Evolutionary conservation across 345 rosid species (phyloP).

Genomic region (Clarkia xantiana): DNA sequence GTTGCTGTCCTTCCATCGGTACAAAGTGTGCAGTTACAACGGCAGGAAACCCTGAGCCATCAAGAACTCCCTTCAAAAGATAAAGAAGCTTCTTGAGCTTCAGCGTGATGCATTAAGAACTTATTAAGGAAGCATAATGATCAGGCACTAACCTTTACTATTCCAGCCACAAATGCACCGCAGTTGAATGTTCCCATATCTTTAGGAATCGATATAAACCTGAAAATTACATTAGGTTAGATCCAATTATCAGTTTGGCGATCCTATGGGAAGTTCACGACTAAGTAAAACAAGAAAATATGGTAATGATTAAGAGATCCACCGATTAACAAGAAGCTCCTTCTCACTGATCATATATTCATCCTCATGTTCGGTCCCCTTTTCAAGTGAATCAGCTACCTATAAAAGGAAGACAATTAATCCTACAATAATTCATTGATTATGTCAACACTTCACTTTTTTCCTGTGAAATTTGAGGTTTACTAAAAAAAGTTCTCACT

Average conservation of each 20-base stretch:
- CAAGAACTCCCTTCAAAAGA: conserved; percentile 70
- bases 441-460: neutral
- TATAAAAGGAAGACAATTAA: conserved; percentile 10
- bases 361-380: conserved; percentile 98
- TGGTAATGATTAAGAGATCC: neutral
- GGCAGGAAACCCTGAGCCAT: conserved; percentile 86
- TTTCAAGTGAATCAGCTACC: conserved; percentile 98
- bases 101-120: neutral
- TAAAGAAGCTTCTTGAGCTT: conserved; percentile 9
- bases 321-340: conserved; percentile 94
- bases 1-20: conserved; percentile 93
- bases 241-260: neutral
- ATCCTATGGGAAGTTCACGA: too few relatives aligned
- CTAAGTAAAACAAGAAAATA: too few relatives aligned
- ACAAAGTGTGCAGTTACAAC: conserved; percentile 97
- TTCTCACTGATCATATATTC: conserved; percentile 99
- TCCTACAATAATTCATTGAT: neutral
- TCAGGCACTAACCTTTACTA: conserved; percentile 52
- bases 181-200: conserved; percentile 99
- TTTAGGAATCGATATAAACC: conserved; percentile 93
- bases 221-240: conserved; percentile 9
- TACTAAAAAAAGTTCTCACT: too few relatives aligned
- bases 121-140: neutral
- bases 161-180: conserved; percentile 99
- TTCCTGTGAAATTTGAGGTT: too few relatives aligned